Conservation (phyloP, 352 stramenopile species). For the Hyaloperonospora arabidopsidis region DNA sequence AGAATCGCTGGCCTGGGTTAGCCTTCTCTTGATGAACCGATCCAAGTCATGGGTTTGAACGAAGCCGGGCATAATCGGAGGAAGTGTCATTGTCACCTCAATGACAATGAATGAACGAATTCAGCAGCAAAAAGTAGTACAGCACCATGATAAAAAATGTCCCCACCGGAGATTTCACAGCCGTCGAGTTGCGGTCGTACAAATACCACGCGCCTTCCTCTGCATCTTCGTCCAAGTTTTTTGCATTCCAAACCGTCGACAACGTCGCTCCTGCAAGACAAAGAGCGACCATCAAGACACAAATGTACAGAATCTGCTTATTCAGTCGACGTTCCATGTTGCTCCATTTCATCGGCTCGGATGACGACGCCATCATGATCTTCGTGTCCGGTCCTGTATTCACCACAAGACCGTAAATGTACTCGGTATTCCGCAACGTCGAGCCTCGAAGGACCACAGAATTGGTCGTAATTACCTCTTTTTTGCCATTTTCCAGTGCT, state of each 20-base stretch:
- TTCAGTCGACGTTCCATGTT: constrained; percentile 82
- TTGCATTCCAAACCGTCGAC: constrained; percentile 62
- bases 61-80: no score
- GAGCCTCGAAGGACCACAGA: constrained; percentile 83
- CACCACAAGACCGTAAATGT: constrained; percentile 85
- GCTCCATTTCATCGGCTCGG: constrained; percentile 79
- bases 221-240: constrained; percentile 37
- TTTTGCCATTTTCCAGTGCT: constrained; percentile 40
- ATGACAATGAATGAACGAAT: constrained; percentile 93
- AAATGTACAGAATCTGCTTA: constrained; percentile 81
- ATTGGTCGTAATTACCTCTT: constrained; percentile 74
- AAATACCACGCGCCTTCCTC: constrained; percentile 62
- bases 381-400: constrained; percentile 88
- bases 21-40: no score
- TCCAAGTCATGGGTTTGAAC: no score
- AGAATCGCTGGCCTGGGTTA: no score
- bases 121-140: constrained; percentile 90
- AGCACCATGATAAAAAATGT: constrained; percentile 88
- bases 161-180: constrained; percentile 45
- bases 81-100: constrained; percentile 95
- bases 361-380: constrained; percentile 85
- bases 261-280: constrained; percentile 57
- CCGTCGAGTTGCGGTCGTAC: constrained; percentile 40
- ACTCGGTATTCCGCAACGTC: constrained; percentile 87
- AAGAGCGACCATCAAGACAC: constrained; percentile 65